Percentiles rank a stretch among this genome's conserved stretches.
These are phyloP conservation scores for Eutrema heterophyllum DNA, from an alignment of 345 rosid species.

Conservation along the genomic window DNA sequence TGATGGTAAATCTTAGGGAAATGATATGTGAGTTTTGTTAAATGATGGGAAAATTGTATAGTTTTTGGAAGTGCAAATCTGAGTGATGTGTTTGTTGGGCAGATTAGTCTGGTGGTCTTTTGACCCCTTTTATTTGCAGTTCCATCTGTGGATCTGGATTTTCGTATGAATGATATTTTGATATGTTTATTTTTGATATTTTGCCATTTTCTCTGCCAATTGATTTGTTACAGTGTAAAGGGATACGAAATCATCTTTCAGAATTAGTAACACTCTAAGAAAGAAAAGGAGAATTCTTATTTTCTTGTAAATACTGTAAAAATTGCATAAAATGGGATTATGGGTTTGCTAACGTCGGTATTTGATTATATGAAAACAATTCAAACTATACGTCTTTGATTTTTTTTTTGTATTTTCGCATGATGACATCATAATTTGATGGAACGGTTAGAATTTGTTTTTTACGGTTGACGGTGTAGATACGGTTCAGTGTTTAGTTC, in stretches of 20 bases:
- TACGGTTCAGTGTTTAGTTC: background rate
- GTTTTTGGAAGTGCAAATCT: conserved; percentile 16
- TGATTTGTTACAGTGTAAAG: background rate
- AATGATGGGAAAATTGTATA: background rate
- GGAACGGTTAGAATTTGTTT: background rate
- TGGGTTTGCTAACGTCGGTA: background rate
- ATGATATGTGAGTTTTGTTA: background rate
- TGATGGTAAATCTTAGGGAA: background rate
- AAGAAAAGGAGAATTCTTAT: background rate
- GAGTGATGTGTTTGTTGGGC: conserved; percentile 8
- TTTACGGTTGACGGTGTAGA: too few species aligned
- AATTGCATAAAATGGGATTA: background rate
- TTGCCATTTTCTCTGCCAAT: background rate
- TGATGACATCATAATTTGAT: background rate
- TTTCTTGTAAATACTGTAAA: background rate
- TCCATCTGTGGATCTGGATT: conserved; percentile 4
- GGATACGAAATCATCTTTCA: background rate
- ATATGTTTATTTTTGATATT: conserved; percentile 9
- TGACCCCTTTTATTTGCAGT: conserved; percentile 9
- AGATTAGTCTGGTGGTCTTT: conserved; percentile 3
- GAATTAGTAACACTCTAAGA: background rate
- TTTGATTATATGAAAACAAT: background rate
- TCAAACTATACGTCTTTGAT: background rate
- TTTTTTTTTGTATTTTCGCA: background rate
- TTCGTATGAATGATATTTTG: conserved; percentile 11